Evolutionary conservation across 2,329 filamentous ascomycete genomes (phyloP).

Genomic region (Achaetomium macrosporum): DNA sequence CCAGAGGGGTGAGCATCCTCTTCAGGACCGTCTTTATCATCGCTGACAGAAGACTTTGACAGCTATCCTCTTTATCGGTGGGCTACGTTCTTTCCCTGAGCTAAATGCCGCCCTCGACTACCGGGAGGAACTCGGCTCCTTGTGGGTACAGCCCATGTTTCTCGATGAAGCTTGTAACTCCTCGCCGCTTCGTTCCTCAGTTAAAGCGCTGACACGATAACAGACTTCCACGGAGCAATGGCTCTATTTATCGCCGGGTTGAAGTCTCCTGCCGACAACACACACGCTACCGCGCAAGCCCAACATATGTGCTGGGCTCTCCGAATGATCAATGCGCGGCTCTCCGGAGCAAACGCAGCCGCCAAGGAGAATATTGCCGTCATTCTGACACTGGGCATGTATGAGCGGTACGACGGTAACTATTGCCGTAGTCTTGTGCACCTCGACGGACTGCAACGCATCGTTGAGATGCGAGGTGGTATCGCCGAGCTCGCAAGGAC

Average conservation of each 20-base stretch:
- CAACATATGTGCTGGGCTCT: conserved; percentile 26
- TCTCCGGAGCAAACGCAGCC: conserved; percentile 23
- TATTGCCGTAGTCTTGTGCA: conserved; percentile 26
- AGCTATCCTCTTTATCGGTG: conserved; percentile 6
- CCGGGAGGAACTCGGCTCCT: neutral
- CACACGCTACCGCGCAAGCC: conserved; percentile 11
- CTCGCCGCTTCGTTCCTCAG: neutral
- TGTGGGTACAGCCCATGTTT: conserved; percentile 6
- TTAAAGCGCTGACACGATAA: neutral
- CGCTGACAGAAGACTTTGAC: too few species aligned
- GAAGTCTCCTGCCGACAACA: neutral
- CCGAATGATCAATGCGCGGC: conserved; percentile 27
- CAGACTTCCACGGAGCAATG: conserved; percentile 28
- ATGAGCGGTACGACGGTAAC: conserved; percentile 24
- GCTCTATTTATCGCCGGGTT: conserved; percentile 15
- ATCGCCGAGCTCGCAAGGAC: conserved; percentile 17
- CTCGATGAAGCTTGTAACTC: conserved; percentile 28
- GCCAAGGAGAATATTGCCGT: conserved; percentile 28
- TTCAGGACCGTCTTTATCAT: too few species aligned
- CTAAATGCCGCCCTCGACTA: conserved; percentile 7
- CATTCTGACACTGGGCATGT: conserved; percentile 25
- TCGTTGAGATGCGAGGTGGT: conserved; percentile 30
- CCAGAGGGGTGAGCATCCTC: neutral
- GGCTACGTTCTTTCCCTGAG: conserved; percentile 2
- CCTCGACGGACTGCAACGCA: conserved; percentile 27